Evolutionary conservation across 805 yeast genomes (phyloP).

Genomic region (Lipomyces orientalis): DNA sequence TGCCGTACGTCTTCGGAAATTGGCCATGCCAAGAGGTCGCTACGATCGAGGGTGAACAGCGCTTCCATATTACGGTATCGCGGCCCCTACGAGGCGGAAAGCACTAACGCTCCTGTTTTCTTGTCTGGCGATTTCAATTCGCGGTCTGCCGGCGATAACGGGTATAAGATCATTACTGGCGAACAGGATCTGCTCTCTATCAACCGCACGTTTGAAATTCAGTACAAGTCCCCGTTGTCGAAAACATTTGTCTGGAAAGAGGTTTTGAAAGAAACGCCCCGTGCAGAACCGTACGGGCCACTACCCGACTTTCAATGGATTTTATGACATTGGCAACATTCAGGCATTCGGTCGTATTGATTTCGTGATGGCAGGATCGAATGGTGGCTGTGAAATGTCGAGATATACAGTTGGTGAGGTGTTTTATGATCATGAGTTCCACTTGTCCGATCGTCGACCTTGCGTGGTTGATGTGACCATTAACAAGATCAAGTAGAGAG

Average conservation of each 20-base stretch:
- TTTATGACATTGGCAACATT: constrained; percentile 3
- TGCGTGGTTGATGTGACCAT: constrained; percentile 17
- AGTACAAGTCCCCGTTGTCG: constrained; percentile 13
- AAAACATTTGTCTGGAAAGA: constrained; percentile 17
- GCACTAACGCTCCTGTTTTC: constrained; percentile 9
- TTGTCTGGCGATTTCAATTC: constrained; percentile 27
- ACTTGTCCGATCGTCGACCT: constrained; percentile 24
- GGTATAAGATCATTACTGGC: constrained; percentile 25
- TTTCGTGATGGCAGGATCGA: constrained; percentile 18
- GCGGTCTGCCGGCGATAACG: constrained; percentile 16
- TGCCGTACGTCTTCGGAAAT: neutral
- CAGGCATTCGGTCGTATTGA: constrained; percentile 11
- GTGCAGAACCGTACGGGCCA: constrained; percentile 16
- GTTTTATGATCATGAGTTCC: constrained; percentile 14
- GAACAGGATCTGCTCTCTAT: constrained; percentile 10
- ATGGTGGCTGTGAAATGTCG: constrained; percentile 1
- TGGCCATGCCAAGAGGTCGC: constrained; percentile 1
- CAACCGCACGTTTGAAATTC: constrained; percentile 17
- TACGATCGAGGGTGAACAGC: neutral
- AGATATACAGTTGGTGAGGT: constrained; percentile 12
- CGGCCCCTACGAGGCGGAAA: constrained; percentile 26
- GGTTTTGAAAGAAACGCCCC: constrained; percentile 11
- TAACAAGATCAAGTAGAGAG: neutral
- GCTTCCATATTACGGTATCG: constrained; percentile 19
- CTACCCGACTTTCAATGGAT: constrained; percentile 18